Evolutionary conservation across 2,329 filamentous ascomycete species (phyloP).

Genomic region (Penicillium sp.): DNA sequence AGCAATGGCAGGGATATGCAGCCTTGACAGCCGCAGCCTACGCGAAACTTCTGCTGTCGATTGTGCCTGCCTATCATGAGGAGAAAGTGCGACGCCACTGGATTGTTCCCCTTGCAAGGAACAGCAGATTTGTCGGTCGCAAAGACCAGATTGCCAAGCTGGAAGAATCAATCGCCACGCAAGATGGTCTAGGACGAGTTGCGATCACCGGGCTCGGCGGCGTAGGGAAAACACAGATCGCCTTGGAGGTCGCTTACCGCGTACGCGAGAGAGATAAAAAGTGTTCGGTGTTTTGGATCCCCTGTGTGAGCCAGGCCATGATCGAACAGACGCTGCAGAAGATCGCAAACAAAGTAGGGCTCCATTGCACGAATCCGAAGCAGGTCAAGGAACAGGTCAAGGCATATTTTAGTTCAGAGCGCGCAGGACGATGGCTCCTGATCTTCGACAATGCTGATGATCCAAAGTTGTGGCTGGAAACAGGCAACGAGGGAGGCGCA

Average conservation of each 20-base stretch:
- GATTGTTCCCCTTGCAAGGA: not conserved
- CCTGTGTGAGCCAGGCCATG: not conserved
- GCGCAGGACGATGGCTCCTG: not conserved
- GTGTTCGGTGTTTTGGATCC: not conserved
- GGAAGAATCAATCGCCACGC: not conserved
- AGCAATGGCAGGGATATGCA: not conserved
- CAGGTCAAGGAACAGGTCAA: not conserved
- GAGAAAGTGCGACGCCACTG: not conserved
- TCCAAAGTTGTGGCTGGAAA: not conserved
- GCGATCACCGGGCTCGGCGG: not conserved
- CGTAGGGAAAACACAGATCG: not conserved
- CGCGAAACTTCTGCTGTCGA: not conserved
- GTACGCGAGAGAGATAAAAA: not conserved
- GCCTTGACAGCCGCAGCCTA: not conserved
- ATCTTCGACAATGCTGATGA: constrained; percentile 1
- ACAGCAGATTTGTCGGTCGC: not conserved
- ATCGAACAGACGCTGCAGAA: not conserved
- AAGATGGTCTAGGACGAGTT: not conserved
- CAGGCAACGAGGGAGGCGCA: not conserved
- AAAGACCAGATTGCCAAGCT: not conserved
- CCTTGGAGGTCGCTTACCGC: not conserved
- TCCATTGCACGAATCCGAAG: not conserved
- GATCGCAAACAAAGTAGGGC: not conserved
- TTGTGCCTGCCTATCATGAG: not conserved
- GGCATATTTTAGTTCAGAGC: not conserved